Evolutionary conservation across 768 basidiomycete genomes (phyloP).

Genomic region (Polyporus arcularius): DNA sequence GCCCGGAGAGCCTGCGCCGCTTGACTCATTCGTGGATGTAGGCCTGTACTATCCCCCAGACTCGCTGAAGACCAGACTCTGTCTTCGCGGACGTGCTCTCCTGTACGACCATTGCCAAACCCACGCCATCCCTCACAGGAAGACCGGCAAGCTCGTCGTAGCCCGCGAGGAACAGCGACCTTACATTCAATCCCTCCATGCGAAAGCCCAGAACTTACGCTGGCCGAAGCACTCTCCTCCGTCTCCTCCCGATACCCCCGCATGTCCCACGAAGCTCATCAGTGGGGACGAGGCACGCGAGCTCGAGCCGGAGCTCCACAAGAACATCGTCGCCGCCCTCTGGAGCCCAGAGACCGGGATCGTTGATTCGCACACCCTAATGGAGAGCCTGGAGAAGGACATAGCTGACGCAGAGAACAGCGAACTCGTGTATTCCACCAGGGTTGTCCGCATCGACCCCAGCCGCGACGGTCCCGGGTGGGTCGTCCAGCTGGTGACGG

Average conservation of each 20-base stretch:
- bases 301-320: slow-evolving; percentile 83
- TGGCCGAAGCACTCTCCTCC: slow-evolving; percentile 48
- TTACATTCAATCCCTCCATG: slow-evolving; percentile 72
- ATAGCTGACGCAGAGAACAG: slow-evolving; percentile 69
- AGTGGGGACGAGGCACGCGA: slow-evolving; percentile 64
- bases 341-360: slow-evolving; percentile 90
- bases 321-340: slow-evolving; percentile 68
- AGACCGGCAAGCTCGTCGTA: slow-evolving; percentile 89
- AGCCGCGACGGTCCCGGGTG: slow-evolving; percentile 61
- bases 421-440: slow-evolving; percentile 75
- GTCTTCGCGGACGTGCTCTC: slow-evolving; percentile 82
- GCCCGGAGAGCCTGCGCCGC: not conserved
- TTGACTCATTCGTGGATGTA: slow-evolving; percentile 27
- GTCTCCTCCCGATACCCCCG: slow-evolving; percentile 30
- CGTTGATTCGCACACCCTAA: slow-evolving; percentile 81
- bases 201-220: slow-evolving; percentile 55
- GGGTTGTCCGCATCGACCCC: slow-evolving; percentile 81
- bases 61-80: slow-evolving; percentile 85
- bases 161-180: slow-evolving; percentile 64
- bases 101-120: slow-evolving; percentile 75
- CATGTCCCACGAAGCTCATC: slow-evolving; percentile 69
- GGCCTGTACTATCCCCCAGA: slow-evolving; percentile 82
- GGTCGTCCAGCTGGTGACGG: slow-evolving; percentile 82
- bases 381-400: slow-evolving; percentile 82
- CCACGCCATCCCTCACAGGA: slow-evolving; percentile 64